Base-by-base conservation (phyloP, 2,329 filamentous ascomycete species). In the Sporothrix brasiliensis region DNA sequence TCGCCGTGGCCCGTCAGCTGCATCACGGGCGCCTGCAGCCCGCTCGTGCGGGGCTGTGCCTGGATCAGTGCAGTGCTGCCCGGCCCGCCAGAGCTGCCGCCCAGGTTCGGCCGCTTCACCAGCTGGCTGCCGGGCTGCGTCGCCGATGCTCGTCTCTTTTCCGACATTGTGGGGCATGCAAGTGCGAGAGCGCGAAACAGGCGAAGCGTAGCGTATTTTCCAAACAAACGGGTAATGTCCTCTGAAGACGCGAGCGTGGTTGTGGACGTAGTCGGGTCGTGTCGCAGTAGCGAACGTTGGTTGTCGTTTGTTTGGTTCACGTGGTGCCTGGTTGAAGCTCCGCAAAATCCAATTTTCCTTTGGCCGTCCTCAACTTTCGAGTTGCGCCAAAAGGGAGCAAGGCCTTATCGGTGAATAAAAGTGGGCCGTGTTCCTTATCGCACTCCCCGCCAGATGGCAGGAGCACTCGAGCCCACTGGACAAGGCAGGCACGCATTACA, bases 1-100 rank as follows among this genome's bases (percentile, higher is more conserved):
- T 92, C 93, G n/a, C 84, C 83, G 78, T 88, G 87, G 77, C 92
- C 93, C 66, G 90, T 91, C 69, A 99, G 84, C 81, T 98, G 93
- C 93, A 98, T 97, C 58, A 97, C 91, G 1, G 94, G 93, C 71
- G 94, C 92, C 79, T 96, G 90, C 41, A 99, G 86, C 68, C 87
- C 89, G 79, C 93, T 96, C 61, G 93, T 94, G 75, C 93, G 88
- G 69, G 90, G 87, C 93, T 52, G 3, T 14, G 30, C 80, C 74
- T 87, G 85, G 0, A 87, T 78, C 58, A 88, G 75, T 0, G 85
- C 83, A 19, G 19, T 50, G 16, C 82, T 81, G 60, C 84, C 80
- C 41, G 84, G 82, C 44, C 85, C 11, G 41, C 14, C 82, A 69
- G 82, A 83, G 70, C 83, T 82, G 19, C 82, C 80, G 73, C 84